Percentiles rank a stretch among this genome's conserved stretches.
phyloP scores from a whole-genome alignment of 177 flowering plant genomes.

The Vitis hybrid region DNA sequence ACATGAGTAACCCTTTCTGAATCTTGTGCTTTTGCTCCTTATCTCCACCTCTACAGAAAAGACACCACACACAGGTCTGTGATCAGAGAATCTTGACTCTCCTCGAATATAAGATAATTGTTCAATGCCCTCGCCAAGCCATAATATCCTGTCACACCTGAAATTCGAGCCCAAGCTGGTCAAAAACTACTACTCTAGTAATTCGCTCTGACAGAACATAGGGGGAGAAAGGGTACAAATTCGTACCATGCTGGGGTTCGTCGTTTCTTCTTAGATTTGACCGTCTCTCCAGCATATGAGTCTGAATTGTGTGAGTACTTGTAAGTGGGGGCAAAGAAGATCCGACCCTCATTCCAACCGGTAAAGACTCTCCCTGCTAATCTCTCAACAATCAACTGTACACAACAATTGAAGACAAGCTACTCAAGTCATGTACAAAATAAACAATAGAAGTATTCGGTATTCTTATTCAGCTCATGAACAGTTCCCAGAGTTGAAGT shows the following conservation, averaged over 20 bases:
- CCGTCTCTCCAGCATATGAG: constrained; percentile 80
- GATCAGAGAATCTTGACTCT: constrained; percentile 96
- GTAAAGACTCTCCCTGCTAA: constrained; percentile 76
- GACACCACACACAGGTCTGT: constrained; percentile 84
- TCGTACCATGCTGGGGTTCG: constrained; percentile 89
- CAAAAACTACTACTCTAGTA: background rate
- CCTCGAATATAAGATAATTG: constrained; percentile 74
- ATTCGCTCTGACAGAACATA: background rate
- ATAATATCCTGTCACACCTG: constrained; percentile 96
- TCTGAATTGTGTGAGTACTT: constrained; percentile 89
- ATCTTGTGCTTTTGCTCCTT: constrained; percentile 27
- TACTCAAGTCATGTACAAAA: too few species aligned
- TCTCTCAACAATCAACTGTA: constrained; percentile 71
- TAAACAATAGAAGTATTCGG: background rate
- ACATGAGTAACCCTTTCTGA: constrained; percentile 55
- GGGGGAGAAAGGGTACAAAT: background rate
- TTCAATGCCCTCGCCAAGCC: constrained; percentile 81
- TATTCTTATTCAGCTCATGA: background rate
- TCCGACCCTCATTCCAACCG: constrained; percentile 78
- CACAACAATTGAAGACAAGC: background rate
- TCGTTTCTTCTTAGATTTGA: constrained; percentile 85
- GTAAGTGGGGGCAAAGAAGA: constrained; percentile 88
- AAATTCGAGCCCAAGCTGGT: constrained; percentile 8
- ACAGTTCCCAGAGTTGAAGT: too few species aligned
- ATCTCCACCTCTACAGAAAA: constrained; percentile 65